Percentiles rank a stretch among this genome's conserved stretches.
These are phyloP conservation scores for Calonectria pseudoturangicola DNA, from an alignment of 2,329 filamentous ascomycete species.

Conservation along the genomic window DNA sequence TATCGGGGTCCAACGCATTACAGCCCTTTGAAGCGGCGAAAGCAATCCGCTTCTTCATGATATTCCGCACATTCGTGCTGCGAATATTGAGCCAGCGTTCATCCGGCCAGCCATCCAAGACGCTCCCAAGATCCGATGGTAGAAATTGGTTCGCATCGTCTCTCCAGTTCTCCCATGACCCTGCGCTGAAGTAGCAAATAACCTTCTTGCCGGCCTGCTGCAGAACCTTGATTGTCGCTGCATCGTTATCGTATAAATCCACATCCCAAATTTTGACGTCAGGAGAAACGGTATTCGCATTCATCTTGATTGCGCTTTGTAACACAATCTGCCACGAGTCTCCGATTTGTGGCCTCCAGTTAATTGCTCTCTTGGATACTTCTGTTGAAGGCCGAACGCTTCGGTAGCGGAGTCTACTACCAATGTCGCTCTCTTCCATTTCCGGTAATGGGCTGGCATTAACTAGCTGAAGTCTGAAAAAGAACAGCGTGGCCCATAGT, in stretches of 20 bases:
- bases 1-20: conserved; percentile 82
- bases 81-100: conserved; percentile 80
- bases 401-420: not conserved
- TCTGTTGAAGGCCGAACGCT: not conserved
- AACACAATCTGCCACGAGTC: conserved; percentile 79
- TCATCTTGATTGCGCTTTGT: conserved; percentile 64
- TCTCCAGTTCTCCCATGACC: conserved; percentile 79
- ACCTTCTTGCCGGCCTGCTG: conserved; percentile 75
- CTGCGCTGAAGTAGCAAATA: conserved; percentile 64
- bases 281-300: conserved; percentile 60
- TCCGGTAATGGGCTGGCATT: not conserved
- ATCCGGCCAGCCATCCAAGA: conserved; percentile 77
- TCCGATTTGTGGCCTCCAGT: conserved; percentile 72
- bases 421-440: not conserved
- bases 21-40: conserved; percentile 77
- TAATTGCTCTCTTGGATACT: not conserved
- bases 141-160: conserved; percentile 74
- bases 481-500: not conserved
- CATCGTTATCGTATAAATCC: conserved; percentile 73
- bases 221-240: conserved; percentile 70
- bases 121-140: conserved; percentile 73
- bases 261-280: conserved; percentile 71
- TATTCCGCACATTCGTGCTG: conserved; percentile 74
- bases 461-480: not conserved
- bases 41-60: conserved; percentile 78